Percentiles rank a stretch among this genome's conserved stretches.
Conservation (phyloP, 495 filamentous ascomycete genomes). For the Penicillium crystallinum region DNA sequence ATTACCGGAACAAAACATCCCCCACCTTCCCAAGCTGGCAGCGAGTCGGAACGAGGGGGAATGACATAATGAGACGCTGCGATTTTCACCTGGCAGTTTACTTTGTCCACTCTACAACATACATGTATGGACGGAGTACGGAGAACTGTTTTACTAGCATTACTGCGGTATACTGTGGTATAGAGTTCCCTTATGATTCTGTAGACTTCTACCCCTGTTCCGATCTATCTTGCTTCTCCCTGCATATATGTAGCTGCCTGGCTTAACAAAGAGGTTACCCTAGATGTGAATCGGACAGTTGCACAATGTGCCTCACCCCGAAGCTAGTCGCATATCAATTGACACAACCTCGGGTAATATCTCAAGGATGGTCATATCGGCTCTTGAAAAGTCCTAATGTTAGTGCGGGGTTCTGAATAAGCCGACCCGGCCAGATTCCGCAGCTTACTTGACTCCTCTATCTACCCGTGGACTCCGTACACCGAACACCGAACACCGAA, state of each 20-base stretch:
- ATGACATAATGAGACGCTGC: slow-evolving; percentile 21
- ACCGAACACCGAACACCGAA: slow-evolving; percentile 1
- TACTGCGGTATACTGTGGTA: neutral
- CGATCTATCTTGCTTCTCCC: no score
- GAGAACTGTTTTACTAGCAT: no score
- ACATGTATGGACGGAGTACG: no score
- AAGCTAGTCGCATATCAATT: neutral
- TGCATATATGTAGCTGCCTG: no score
- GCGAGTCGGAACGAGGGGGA: slow-evolving; percentile 18
- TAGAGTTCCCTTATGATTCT: no score
- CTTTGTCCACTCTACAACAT: no score
- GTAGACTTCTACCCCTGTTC: no score
- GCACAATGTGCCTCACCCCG: neutral
- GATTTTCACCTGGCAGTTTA: no score
- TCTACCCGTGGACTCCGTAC: neutral
- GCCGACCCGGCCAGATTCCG: slow-evolving; percentile 23
- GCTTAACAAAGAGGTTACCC: neutral
- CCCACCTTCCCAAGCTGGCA: slow-evolving; percentile 34
- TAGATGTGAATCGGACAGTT: neutral
- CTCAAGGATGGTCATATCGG: neutral
- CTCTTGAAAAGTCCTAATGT: neutral
- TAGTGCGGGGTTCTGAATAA: slow-evolving; percentile 27
- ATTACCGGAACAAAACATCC: slow-evolving; percentile 12
- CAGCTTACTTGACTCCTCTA: slow-evolving; percentile 3
- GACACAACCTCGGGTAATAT: slow-evolving; percentile 2